Evolutionary conservation across 495 filamentous ascomycete species (phyloP), one percentile per base, ranked within the genome.

Genomic region (Xylaria grammica): DNA sequence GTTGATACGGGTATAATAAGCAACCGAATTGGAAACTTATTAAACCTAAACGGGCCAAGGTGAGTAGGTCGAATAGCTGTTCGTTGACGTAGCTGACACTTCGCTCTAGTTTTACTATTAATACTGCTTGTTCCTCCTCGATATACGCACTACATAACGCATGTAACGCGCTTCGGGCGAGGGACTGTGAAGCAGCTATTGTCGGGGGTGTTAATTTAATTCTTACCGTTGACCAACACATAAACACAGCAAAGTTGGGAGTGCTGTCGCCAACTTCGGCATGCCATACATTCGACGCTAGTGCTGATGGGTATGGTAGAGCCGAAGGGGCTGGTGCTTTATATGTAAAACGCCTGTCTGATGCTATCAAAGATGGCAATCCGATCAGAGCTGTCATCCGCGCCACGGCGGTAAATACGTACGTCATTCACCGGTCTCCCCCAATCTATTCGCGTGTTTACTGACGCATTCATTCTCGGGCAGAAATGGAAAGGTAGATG

Each of bases 231-330:
- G 78, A 77, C n/a, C 71, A 75, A 40, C 73, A 75, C 44, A 74
- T 75, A 58, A 69, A 74, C 53, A 73, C 68, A 53, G 75, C 71
- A 24, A 78, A 78, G 45, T 65, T 78, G 10, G 77, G 80, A 27
- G 76, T 82, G 46, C 61, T 83, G 13, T 81, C 77, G 1, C 72
- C 72, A 8, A 78, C 75, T 20, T 76, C 76, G 7, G 70, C 70
- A 9, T 85, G 80, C 69, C 71, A 75, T 34, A 75, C 77, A 4
- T 79, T 78, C 48, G 86, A 89, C 65, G 74, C 75, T 0, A 56
- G 65, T 0, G 90, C 88, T 0, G 78, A 89, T 68, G 90, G 90
- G 0, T 92, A 89, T 69, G 90, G 45, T 0, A 84, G 90, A 19
- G 81, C 87, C 20, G 85, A 84, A 26, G 79, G 89, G 1, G 84